phyloP scores from a whole-genome alignment of 2,329 filamentous ascomycete species.

The Scedosporium boydii region DNA sequence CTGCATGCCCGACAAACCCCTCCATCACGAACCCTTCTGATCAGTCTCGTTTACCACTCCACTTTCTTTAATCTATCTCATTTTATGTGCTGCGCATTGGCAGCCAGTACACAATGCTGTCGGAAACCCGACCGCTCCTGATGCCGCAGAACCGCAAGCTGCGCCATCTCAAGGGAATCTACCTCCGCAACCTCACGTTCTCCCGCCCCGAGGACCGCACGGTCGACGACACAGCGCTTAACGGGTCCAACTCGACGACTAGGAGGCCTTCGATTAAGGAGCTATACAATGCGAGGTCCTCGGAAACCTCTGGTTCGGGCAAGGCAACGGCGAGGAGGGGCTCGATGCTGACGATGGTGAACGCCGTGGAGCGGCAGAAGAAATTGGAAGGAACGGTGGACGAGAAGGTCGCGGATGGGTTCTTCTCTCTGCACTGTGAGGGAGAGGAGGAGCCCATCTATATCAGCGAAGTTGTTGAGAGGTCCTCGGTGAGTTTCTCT shows the following conservation, averaged over 20 bases:
- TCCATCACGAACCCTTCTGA: too few species aligned
- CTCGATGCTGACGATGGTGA: conserved; percentile 1
- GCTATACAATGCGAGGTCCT: conserved; percentile 47
- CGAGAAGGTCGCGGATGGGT: conserved; percentile 70
- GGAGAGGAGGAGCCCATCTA: conserved; percentile 68
- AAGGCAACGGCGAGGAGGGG: conserved; percentile 10
- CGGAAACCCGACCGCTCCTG: conserved; percentile 35
- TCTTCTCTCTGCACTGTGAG: conserved; percentile 73
- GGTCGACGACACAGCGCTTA: conserved; percentile 71
- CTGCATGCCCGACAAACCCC: too few species aligned
- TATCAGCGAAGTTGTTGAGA: conserved; percentile 71
- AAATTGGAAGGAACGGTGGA: conserved; percentile 65
- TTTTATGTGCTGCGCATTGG: too few species aligned
- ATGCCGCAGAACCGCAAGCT: conserved; percentile 74
- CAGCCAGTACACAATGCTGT: not conserved
- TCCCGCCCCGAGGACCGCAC: conserved; percentile 51
- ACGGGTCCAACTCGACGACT: conserved; percentile 33
- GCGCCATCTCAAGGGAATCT: conserved; percentile 78
- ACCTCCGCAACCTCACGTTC: conserved; percentile 75
- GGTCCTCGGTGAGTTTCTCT: conserved; percentile 49
- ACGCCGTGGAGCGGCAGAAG: conserved; percentile 48
- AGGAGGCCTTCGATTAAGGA: conserved; percentile 17
- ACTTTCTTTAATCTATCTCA: too few species aligned
- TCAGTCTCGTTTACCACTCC: too few species aligned
- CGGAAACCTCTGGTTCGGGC: conserved; percentile 35